Conservation (phyloP, 768 basidiomycete genomes). For the Peribolospora baueri region DNA sequence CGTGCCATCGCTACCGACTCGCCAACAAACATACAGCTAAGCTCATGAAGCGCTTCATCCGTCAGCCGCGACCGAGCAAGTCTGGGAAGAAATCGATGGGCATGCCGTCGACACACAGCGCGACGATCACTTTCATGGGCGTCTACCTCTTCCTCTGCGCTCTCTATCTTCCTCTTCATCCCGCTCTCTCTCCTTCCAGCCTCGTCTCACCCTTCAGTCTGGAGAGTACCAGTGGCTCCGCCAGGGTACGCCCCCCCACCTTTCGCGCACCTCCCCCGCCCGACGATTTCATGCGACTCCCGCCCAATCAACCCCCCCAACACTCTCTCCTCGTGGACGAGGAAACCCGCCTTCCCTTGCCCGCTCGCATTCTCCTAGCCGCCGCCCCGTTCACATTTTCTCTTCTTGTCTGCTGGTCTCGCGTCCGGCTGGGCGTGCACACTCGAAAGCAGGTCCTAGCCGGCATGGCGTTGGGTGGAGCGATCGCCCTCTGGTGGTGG, state of each 20-base stretch:
- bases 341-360: neutral
- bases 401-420: constrained; percentile 11
- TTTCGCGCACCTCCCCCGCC: neutral
- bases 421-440: constrained; percentile 13
- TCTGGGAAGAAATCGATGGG: constrained; percentile 22
- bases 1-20: neutral
- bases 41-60: constrained; percentile 19
- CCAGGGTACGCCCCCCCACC: neutral
- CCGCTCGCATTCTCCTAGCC: constrained; percentile 4
- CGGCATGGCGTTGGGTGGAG: constrained; percentile 9
- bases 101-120: constrained; percentile 26
- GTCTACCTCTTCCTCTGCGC: constrained; percentile 18
- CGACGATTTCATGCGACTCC: neutral
- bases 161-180: constrained; percentile 6
- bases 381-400: constrained; percentile 2
- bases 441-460: constrained; percentile 13
- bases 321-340: neutral
- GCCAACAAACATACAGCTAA: constrained; percentile 16
- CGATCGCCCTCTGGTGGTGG: constrained; percentile 9
- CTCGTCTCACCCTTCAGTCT: constrained; percentile 1
- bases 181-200: constrained; percentile 11
- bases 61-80: constrained; percentile 18
- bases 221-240: neutral
- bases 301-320: neutral
- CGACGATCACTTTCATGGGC: constrained; percentile 22